Percentiles rank a stretch among this genome's conserved stretches.
phyloP scores from a whole-genome alignment of 257 asterid genomes.

The Solanum pinnatisectum region DNA sequence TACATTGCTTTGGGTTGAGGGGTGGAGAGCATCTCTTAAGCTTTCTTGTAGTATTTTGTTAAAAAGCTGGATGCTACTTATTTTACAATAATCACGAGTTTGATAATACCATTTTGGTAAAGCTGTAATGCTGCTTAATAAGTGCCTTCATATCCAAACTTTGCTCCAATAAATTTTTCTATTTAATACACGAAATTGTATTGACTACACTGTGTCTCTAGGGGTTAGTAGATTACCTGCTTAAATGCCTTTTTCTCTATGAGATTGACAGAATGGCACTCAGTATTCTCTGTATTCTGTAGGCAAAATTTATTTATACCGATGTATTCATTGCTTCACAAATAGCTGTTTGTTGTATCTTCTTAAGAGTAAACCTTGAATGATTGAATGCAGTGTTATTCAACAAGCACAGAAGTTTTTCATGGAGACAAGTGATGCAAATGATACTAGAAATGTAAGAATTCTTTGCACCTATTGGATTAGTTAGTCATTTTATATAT shows the following conservation, averaged over 20 bases:
- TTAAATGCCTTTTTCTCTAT: not conserved
- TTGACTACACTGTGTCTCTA: not conserved
- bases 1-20: not conserved
- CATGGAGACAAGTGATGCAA: constrained; percentile 68
- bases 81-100: not conserved
- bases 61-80: not conserved
- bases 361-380: not conserved
- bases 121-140: not conserved
- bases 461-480: constrained; percentile 9
- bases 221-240: not conserved
- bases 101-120: not conserved
- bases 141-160: not conserved
- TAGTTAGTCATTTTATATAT: not conserved
- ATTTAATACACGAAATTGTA: not conserved
- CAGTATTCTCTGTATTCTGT: not conserved
- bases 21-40: not conserved
- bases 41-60: not conserved
- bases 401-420: constrained; percentile 77
- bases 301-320: not conserved
- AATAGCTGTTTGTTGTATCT: not conserved
- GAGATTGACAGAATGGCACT: not conserved
- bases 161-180: not conserved
- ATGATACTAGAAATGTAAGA: constrained; percentile 76
- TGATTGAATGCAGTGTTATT: constrained; percentile 55
- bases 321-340: not conserved